phyloP scores from a whole-genome alignment of 1,284 basidiomycete species.

The Austropuccinia psidii region DNA sequence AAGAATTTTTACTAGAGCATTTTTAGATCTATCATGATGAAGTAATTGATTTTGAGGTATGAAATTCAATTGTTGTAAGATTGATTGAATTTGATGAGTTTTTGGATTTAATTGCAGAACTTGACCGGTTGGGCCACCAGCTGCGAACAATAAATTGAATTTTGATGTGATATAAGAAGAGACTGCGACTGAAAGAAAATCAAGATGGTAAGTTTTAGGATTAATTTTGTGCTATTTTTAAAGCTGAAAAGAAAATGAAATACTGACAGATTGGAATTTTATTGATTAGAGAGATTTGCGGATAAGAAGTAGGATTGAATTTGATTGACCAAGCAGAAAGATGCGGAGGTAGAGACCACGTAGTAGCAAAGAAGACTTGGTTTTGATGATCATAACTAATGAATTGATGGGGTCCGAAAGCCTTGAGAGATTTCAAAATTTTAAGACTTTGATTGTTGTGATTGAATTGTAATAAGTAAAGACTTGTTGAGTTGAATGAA shows the following conservation, averaged over 20 bases:
- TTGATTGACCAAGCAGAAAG: conserved; percentile 42
- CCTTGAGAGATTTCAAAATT: neutral
- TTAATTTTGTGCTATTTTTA: conserved; percentile 26
- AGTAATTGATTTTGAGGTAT: conserved; percentile 35
- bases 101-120: conserved; percentile 39
- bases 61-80: conserved; percentile 41
- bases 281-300: neutral
- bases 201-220: conserved; percentile 40
- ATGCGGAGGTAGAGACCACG: conserved; percentile 39
- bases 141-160: conserved; percentile 39
- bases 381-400: neutral
- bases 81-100: conserved; percentile 40
- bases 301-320: neutral
- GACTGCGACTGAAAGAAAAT: conserved; percentile 38
- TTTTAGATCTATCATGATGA: conserved; percentile 40
- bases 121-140: conserved; percentile 45
- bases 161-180: conserved; percentile 38
- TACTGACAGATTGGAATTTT: conserved; percentile 6
- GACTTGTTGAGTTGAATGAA: conserved; percentile 13
- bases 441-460: neutral
- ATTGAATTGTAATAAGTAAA: conserved; percentile 6
- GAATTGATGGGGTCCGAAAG: conserved; percentile 17
- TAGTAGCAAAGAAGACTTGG: conserved; percentile 42
- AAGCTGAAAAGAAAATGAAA: neutral
- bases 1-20: conserved; percentile 40